These are phyloP conservation scores for Saccharata proteae DNA, from an alignment of 2,329 filamentous ascomycete species.

Conservation along the genomic window DNA sequence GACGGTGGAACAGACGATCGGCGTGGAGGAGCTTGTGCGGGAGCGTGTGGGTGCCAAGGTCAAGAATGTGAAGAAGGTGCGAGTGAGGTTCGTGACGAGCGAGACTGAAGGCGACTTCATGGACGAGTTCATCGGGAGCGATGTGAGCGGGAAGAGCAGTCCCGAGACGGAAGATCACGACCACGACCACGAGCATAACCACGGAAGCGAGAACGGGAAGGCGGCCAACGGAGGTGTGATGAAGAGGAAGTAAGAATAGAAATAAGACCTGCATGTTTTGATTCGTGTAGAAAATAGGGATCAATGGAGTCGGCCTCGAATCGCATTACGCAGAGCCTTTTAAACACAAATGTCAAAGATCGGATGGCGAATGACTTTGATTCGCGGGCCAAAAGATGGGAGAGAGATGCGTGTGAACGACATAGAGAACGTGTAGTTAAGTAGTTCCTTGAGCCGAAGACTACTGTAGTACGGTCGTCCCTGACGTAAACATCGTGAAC, in stretches of 20 bases:
- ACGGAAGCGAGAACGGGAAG: conserved; percentile 13
- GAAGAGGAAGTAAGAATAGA: conserved; percentile 6
- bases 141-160: conserved; percentile 17
- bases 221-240: conserved; percentile 11
- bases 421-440: too few relatives aligned
- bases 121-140: conserved; percentile 49
- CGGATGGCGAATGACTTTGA: too few relatives aligned
- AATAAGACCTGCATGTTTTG: too few relatives aligned
- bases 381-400: too few relatives aligned
- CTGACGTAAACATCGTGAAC: too few relatives aligned
- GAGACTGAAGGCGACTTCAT: conserved; percentile 41
- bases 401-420: too few relatives aligned
- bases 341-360: too few relatives aligned
- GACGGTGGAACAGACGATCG: conserved; percentile 58
- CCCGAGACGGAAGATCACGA: conserved; percentile 17
- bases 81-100: conserved; percentile 63
- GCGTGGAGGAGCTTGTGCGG: conserved; percentile 63
- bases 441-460: too few relatives aligned
- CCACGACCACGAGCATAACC: conserved; percentile 15
- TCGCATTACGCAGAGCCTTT: too few relatives aligned
- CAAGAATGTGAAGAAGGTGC: conserved; percentile 70
- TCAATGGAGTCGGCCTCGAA: too few relatives aligned
- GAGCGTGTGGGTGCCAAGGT: conserved; percentile 63
- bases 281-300: too few relatives aligned
- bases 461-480: too few relatives aligned